A percentile compares a stretch with the other conserved stretches of the same genome.
These are phyloP conservation scores for Hypomyces rosellus DNA, from an alignment of 2,329 filamentous ascomycete genomes.

Conservation along the genomic window DNA sequence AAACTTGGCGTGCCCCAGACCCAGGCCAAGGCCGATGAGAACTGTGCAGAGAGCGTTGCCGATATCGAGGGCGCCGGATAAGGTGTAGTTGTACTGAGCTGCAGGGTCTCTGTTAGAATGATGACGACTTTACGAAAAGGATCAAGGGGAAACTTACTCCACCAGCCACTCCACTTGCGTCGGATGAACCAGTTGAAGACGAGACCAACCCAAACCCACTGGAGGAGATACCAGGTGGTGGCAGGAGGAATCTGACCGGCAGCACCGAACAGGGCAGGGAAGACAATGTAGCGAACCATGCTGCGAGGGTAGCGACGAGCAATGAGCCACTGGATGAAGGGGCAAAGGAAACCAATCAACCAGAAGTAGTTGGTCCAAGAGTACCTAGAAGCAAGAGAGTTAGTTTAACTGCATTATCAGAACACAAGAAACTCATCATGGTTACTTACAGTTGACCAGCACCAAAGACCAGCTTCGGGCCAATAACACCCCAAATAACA, in stretches of 20 bases:
- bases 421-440: background rate
- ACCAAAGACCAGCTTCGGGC: constrained; percentile 28
- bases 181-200: constrained; percentile 50
- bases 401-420: constrained; percentile 17
- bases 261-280: constrained; percentile 48
- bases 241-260: constrained; percentile 46
- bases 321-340: constrained; percentile 41
- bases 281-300: constrained; percentile 43
- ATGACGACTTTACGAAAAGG: background rate
- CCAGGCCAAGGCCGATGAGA: constrained; percentile 42
- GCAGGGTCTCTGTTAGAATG: background rate
- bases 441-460: constrained; percentile 24
- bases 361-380: constrained; percentile 48
- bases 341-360: constrained; percentile 44
- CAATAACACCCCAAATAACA: constrained; percentile 57
- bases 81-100: constrained; percentile 49
- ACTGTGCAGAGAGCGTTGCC: constrained; percentile 53
- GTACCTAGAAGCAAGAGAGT: constrained; percentile 26
- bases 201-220: constrained; percentile 49
- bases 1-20: constrained; percentile 37
- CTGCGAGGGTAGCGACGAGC: constrained; percentile 42
- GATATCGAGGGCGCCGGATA: constrained; percentile 52
- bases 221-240: constrained; percentile 48
- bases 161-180: constrained; percentile 47
- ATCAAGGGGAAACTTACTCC: constrained; percentile 34